Evolutionary conservation across 805 yeast genomes (phyloP).

Genomic region (Suhomyces tanzawaensis): DNA sequence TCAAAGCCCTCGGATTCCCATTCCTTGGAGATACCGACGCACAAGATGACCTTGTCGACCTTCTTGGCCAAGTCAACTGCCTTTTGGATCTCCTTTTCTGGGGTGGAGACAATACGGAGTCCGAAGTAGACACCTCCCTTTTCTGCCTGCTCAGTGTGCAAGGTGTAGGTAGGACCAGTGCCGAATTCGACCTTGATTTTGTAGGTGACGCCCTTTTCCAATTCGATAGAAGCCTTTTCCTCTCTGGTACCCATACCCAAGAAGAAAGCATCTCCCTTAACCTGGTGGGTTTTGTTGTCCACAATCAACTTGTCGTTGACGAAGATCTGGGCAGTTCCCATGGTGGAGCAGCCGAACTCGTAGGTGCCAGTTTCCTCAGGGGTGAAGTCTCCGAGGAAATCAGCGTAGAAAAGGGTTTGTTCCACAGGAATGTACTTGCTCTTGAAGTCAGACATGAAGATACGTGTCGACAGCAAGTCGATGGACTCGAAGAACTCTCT

Average conservation of each 20-base stretch:
- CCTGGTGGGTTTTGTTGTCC: constrained; percentile 56
- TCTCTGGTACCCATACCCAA: constrained; percentile 54
- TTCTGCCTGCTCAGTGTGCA: constrained; percentile 14
- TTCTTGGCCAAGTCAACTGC: constrained; percentile 50
- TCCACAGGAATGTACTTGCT: constrained; percentile 15
- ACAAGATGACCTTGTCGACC: constrained; percentile 52
- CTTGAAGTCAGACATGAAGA: constrained; percentile 19
- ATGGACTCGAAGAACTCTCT: constrained; percentile 26
- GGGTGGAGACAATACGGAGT: constrained; percentile 16
- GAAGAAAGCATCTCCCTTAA: constrained; percentile 49
- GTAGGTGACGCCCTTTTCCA: constrained; percentile 47
- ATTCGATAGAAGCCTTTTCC: constrained; percentile 34
- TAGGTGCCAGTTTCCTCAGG: constrained; percentile 50
- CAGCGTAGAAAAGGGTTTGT: constrained; percentile 38
- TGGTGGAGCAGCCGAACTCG: constrained; percentile 50
- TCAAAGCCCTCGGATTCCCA: constrained; percentile 65
- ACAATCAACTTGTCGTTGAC: constrained; percentile 52
- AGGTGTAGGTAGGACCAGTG: constrained; percentile 40
- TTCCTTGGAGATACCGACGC: constrained; percentile 51
- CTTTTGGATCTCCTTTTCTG: constrained; percentile 21
- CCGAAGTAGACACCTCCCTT: constrained; percentile 28
- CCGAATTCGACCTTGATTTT: constrained; percentile 50
- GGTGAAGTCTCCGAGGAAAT: constrained; percentile 40
- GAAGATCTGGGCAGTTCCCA: constrained; percentile 56
- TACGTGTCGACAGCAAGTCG: constrained; percentile 12